phyloP scores from a whole-genome alignment of 140 eudicot genomes.

The Stevia rebaudiana region DNA sequence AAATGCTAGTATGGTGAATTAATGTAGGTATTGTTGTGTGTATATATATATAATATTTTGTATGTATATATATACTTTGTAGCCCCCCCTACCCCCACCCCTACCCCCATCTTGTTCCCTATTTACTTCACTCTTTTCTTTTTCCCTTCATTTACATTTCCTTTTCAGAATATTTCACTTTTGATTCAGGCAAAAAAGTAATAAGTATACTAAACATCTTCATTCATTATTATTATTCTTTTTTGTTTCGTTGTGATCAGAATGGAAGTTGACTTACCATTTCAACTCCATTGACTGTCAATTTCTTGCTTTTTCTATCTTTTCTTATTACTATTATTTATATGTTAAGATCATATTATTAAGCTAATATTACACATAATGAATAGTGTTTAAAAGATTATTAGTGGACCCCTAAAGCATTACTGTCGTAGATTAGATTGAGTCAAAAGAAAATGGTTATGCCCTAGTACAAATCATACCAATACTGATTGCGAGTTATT shows the following conservation, averaged over 20 bases:
- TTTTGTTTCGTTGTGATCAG: slow-evolving; percentile 23
- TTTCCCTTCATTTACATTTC: slow-evolving; percentile 36
- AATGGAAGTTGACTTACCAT: slow-evolving; percentile 31
- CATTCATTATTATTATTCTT: slow-evolving; percentile 31
- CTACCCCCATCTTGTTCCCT: slow-evolving; percentile 33
- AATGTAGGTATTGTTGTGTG: slow-evolving; percentile 15
- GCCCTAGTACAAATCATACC: slow-evolving; percentile 22
- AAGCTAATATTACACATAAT: slow-evolving; percentile 2
- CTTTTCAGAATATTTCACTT: slow-evolving; percentile 39
- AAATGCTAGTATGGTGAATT: slow-evolving; percentile 13
- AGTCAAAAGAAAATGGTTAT: slow-evolving; percentile 22
- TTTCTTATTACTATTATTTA: neutral
- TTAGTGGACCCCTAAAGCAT: slow-evolving; percentile 14
- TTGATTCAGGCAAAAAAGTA: slow-evolving; percentile 26
- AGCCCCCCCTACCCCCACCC: slow-evolving; percentile 12
- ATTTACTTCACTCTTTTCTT: slow-evolving; percentile 31
- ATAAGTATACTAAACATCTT: slow-evolving; percentile 20
- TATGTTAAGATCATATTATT: neutral
- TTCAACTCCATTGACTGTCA: slow-evolving; percentile 16
- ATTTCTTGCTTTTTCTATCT: neutral
- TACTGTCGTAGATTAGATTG: slow-evolving; percentile 6
- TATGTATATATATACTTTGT: slow-evolving; percentile 11
- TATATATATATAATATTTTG: slow-evolving; percentile 18
- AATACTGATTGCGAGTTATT: slow-evolving; percentile 6
- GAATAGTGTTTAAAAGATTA: slow-evolving; percentile 12